Conservation (phyloP, 495 filamentous ascomycete genomes). For the Chaetomium tenue region DNA sequence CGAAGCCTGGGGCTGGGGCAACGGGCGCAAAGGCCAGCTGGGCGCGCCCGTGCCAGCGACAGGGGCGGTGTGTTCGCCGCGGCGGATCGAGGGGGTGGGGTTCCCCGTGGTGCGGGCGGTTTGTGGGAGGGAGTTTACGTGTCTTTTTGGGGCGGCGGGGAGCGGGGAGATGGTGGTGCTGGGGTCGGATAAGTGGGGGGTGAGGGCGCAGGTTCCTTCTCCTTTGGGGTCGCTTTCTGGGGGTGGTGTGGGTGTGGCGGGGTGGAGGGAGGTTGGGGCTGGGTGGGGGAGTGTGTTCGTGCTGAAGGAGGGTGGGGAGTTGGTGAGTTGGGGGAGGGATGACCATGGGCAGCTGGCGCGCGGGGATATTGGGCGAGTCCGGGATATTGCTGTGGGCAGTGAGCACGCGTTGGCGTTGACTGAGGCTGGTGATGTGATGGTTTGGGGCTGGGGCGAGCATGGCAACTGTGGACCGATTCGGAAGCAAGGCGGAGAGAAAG, state of each 20-base stretch:
- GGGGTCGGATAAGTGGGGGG: conserved; percentile 67
- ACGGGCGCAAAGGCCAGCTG: conserved; percentile 77
- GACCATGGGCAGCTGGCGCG: conserved; percentile 81
- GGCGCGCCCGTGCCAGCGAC: conserved; percentile 47
- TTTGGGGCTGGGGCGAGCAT: conserved; percentile 97
- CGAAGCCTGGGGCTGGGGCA: conserved; percentile 85
- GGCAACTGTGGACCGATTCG: conserved; percentile 83
- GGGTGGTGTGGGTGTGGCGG: conserved; percentile 35
- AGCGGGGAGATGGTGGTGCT: conserved; percentile 59
- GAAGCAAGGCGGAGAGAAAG: conserved; percentile 65
- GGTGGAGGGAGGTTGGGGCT: conserved; percentile 63
- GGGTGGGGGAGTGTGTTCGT: conserved; percentile 83
- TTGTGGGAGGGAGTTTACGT: conserved; percentile 82
- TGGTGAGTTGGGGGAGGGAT: conserved; percentile 72
- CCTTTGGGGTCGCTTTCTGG: neutral
- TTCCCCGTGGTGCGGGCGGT: conserved; percentile 61
- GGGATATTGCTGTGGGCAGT: conserved; percentile 72
- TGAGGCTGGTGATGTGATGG: conserved; percentile 58
- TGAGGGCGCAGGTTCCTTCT: conserved; percentile 48
- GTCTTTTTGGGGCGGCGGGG: conserved; percentile 55
- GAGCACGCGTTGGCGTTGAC: conserved; percentile 77
- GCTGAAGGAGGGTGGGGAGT: conserved; percentile 51
- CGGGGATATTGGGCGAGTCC: conserved; percentile 47
- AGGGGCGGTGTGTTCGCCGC: conserved; percentile 56
- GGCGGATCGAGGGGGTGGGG: conserved; percentile 52